Conservation (phyloP, 2,329 filamentous ascomycete species). For the Elsinoe arachidis region DNA sequence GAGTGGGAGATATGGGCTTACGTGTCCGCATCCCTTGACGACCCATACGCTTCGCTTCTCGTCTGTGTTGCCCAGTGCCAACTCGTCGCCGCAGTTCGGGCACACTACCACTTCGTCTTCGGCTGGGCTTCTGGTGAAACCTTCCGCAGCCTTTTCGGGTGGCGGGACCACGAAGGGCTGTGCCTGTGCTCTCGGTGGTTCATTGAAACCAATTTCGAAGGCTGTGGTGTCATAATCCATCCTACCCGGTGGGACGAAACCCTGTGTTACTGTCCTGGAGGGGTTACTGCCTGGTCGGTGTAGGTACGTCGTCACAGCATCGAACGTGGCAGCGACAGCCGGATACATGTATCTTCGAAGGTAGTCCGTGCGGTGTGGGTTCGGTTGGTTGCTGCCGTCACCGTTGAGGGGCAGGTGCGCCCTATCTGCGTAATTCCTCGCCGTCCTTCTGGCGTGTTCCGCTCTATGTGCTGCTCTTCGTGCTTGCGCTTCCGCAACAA, state of each 20-base stretch:
- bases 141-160: conserved; percentile 49
- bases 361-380: no score
- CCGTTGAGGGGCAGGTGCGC: no score
- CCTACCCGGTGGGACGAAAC: conserved; percentile 12
- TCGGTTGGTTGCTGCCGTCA: no score
- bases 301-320: not conserved
- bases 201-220: conserved; percentile 34
- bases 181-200: conserved; percentile 16
- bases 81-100: conserved; percentile 75
- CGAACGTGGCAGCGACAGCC: not conserved
- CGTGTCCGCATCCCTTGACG: conserved; percentile 83
- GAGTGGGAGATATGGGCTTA: conserved; percentile 39
- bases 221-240: conserved; percentile 35
- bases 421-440: no score
- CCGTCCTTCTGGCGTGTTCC: no score
- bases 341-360: not conserved
- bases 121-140: conserved; percentile 69
- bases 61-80: conserved; percentile 61
- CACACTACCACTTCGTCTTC: conserved; percentile 71
- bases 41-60: conserved; percentile 85
- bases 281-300: not conserved
- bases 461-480: not conserved
- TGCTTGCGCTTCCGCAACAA: no score
- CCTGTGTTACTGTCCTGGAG: not conserved
- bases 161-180: conserved; percentile 52